These are phyloP conservation scores for Scenedesmus sp. DNA, from an alignment of 163 green algal genomes.

Conservation along the genomic window DNA sequence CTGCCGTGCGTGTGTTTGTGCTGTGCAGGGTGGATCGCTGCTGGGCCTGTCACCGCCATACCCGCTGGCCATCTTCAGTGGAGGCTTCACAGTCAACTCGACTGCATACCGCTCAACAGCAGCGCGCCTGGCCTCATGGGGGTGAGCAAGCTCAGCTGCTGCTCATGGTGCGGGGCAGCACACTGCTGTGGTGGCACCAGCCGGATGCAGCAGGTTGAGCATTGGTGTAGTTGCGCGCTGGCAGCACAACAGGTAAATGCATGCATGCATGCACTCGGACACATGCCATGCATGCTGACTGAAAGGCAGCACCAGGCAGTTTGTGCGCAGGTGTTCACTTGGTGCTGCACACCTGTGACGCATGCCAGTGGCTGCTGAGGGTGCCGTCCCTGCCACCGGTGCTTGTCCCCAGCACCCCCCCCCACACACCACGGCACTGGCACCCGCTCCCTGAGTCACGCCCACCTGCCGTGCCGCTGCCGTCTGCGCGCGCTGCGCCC, in stretches of 20 bases:
- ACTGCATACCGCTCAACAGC: constrained; percentile 86
- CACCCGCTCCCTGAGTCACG: too few species aligned
- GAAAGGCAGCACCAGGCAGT: neutral
- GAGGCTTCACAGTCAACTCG: constrained; percentile 86
- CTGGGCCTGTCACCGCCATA: constrained; percentile 76
- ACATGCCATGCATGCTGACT: neutral
- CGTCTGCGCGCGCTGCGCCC: too few species aligned
- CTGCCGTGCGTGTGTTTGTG: neutral
- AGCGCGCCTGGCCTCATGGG: constrained; percentile 83
- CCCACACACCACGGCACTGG: too few species aligned
- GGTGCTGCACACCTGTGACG: neutral
- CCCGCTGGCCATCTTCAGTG: constrained; percentile 90
- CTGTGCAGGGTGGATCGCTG: constrained; percentile 48
- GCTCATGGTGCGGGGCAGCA: neutral
- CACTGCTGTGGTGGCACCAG: neutral
- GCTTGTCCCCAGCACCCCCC: too few species aligned
- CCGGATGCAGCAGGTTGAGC: neutral
- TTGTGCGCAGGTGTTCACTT: neutral
- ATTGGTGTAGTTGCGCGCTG: neutral
- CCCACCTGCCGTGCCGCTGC: neutral
- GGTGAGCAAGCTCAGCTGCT: constrained; percentile 65
- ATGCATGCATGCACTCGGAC: too few species aligned
- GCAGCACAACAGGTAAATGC: neutral
- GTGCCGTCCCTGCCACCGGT: too few species aligned
- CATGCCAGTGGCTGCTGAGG: too few species aligned